Conservation (phyloP, 2,329 filamentous ascomycete species). For the Nemania sp. region DNA sequence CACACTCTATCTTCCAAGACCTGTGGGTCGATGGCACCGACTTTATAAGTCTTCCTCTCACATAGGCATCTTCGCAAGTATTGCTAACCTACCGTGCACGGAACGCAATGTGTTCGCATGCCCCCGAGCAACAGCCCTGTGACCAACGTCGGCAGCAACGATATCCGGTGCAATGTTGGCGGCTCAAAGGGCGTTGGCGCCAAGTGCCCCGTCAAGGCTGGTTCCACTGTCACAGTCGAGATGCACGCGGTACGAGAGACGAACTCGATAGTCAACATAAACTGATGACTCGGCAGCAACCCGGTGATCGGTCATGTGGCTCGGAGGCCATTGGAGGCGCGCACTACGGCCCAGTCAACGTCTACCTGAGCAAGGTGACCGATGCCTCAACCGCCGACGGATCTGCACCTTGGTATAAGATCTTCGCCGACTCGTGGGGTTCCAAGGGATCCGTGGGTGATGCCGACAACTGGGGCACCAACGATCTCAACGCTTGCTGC, state of each 20-base stretch:
- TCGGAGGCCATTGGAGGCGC: slow-evolving; percentile 57
- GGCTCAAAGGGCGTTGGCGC: slow-evolving; percentile 40
- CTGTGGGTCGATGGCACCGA: slow-evolving; percentile 55
- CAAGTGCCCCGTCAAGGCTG: slow-evolving; percentile 50
- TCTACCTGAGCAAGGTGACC: slow-evolving; percentile 54
- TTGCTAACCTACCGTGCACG: slow-evolving; percentile 39
- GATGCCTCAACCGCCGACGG: slow-evolving; percentile 51
- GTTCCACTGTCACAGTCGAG: slow-evolving; percentile 38
- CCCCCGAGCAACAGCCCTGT: slow-evolving; percentile 57
- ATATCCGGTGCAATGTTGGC: slow-evolving; percentile 50
- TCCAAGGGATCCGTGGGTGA: slow-evolving; percentile 45
- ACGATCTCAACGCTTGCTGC: slow-evolving; percentile 45
- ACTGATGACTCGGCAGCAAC: slow-evolving; percentile 41
- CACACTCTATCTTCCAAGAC: slow-evolving; percentile 56
- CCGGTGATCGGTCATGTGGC: slow-evolving; percentile 49
- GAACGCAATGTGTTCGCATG: slow-evolving; percentile 51
- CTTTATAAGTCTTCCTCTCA: slow-evolving; percentile 33
- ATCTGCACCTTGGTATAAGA: slow-evolving; percentile 55
- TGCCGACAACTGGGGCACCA: slow-evolving; percentile 51
- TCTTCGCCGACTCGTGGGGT: slow-evolving; percentile 53
- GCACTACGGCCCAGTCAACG: slow-evolving; percentile 57
- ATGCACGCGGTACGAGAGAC: slow-evolving; percentile 35
- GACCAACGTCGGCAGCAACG: slow-evolving; percentile 46
- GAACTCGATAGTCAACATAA: not conserved
- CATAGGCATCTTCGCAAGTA: not conserved